Base-by-base conservation (phyloP, 495 filamentous ascomycete genomes). In the Cairneyella variabilis region DNA sequence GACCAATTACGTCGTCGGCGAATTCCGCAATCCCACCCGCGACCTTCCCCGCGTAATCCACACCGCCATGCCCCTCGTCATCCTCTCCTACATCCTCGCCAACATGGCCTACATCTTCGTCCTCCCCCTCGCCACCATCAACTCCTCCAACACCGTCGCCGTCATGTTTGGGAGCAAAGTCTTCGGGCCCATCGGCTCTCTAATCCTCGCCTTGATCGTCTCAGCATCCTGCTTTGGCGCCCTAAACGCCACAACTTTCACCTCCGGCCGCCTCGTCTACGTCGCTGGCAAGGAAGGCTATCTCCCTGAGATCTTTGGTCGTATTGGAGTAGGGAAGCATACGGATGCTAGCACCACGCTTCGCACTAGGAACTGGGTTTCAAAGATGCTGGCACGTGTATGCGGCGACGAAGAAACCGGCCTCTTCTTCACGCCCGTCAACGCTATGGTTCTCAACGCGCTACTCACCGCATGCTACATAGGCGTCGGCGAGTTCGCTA, bases 1-100 rank as follows among this genome's bases (percentile, higher is more conserved):
- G 90, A 92, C 92, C 53, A 98, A 97, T 70, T 97, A 96, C 65
- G 93, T 98, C 11, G 87, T 91, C 0, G 93, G 90, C 57, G 93
- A 98, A 71, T 97, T 98, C 75, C 86, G 89, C 60, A 85, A 96
- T 63, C 90, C 93, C 4, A 77, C 80, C 36, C 84, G 92, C 22
- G 93, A 97, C 62, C 83, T 98, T 18, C 95, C 95, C 0, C 85
- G 90, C 4, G 90, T 96, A 18, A 97, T 98, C 55, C 93, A 97
- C 69, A 97, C 91, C 16, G 91, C 92, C 21, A 95, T 98, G 83
- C 92, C 95, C 2, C 72, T 97, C 28, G 93, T 98, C 49, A 97
- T 97, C 56, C 48, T 88, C 30, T 88, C 80, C 58, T 98, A 98
- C 70, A 74, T 97, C 52, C 76, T 96, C 45, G 91, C 91, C 54